Base-by-base conservation (phyloP, 768 basidiomycete species). In the Leucocoprinus sp. region DNA sequence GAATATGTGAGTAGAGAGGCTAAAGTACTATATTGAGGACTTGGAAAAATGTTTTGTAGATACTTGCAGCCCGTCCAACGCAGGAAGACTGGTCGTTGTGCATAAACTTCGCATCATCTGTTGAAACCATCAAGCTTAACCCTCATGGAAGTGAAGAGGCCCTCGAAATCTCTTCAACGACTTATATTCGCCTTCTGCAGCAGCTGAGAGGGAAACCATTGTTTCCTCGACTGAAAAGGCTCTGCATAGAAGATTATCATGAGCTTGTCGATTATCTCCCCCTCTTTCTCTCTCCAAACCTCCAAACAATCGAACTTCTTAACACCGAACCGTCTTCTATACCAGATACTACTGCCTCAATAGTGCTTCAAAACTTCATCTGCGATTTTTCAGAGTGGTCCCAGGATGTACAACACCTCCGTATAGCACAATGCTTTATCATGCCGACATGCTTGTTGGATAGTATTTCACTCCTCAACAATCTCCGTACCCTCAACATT, bases 121-220 rank as follows among this genome's bases (percentile, higher is more conserved):
- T 41, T 15, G n/a, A 18, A 14, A 1, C 9, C 39, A 14, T 43
- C 31, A 14, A 43, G n/a, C 18, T 43, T 15, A n/a, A 33, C n/a
- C 11, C 5, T 9, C 18, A 22, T 1, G 22, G 18, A 23, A 24
- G 4, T 4, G 1, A 1, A 24, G 22, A 43, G 8, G 28, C 18
- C 8, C 17, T 31, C 5, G 31, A 7, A 3, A 34, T 43, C 17
- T 33, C 5, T 14, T 31, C 42, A 7, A 21, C 42, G 5, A 31
- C 34, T 33, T 43, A 33, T 23, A 31, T 43, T 14, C 29, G 33
- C 9, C 14, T 43, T 43, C 19, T 22, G 8, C 42, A 43, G 42
- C 31, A 43, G 17, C 18, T 43, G 9, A 43, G 15, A 15, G 42
- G 42, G 15, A 15, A 4, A 15, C 18, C 28, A n/a, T 15, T 43